phyloP scores from a whole-genome alignment of 148 eudicot genomes.

The Spergularia bocconei region DNA sequence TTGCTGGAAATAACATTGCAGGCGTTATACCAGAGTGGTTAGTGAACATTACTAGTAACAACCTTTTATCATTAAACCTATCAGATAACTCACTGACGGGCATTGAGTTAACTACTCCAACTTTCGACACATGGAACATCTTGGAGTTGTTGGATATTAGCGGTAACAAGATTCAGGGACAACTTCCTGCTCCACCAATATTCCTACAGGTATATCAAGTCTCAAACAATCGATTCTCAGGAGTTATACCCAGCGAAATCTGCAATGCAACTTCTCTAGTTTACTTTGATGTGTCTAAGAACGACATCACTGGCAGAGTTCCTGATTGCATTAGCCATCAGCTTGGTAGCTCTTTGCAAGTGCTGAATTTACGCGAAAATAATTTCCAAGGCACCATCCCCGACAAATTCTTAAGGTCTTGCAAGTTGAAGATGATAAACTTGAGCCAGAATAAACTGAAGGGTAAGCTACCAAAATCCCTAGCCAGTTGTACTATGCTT shows the following conservation, averaged over 20 bases:
- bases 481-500: slow-evolving; percentile 18
- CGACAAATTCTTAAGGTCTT: neutral
- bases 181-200: slow-evolving; percentile 27
- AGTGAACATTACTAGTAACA: too few relatives aligned
- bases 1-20: neutral
- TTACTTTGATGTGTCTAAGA: slow-evolving; percentile 23
- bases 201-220: neutral
- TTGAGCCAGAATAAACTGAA: slow-evolving; percentile 19
- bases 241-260: slow-evolving; percentile 19
- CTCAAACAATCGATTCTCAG: slow-evolving; percentile 8
- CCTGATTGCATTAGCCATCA: slow-evolving; percentile 15
- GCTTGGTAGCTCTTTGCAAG: too few relatives aligned
- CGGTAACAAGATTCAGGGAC: slow-evolving; percentile 13
- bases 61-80: too few relatives aligned
- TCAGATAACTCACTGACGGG: too few relatives aligned
- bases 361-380: slow-evolving; percentile 8
- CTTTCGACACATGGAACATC: neutral
- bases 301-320: slow-evolving; percentile 22
- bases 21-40: neutral
- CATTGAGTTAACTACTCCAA: neutral
- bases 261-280: slow-evolving; percentile 15
- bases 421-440: slow-evolving; percentile 19
- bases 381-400: slow-evolving; percentile 21
- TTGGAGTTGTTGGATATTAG: neutral
- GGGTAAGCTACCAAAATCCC: slow-evolving; percentile 25